These are phyloP conservation scores for Colletotrichum salicis DNA, from an alignment of 2,329 filamentous ascomycete genomes.

Conservation along the genomic window DNA sequence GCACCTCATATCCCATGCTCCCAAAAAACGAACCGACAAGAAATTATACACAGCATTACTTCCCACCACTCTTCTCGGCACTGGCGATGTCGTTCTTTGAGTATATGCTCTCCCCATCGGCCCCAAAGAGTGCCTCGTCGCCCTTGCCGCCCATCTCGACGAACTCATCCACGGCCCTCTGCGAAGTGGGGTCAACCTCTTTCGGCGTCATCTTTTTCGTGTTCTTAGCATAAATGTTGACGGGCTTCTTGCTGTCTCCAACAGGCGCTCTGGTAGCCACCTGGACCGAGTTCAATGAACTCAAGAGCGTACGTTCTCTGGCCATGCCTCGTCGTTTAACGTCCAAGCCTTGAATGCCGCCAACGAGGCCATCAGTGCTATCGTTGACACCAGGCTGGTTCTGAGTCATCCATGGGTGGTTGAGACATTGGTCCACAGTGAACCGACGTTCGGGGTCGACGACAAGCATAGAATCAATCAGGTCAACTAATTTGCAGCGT, in stretches of 20 bases:
- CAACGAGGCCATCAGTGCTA: slow-evolving; percentile 91
- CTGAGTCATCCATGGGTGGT: slow-evolving; percentile 88
- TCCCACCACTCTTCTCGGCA: slow-evolving; percentile 44
- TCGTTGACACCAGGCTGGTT: slow-evolving; percentile 73
- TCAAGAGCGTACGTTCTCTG: slow-evolving; percentile 87
- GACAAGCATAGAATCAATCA: slow-evolving; percentile 95
- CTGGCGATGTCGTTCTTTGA: slow-evolving; percentile 50
- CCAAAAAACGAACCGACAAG: not conserved
- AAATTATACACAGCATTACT: slow-evolving; percentile 2
- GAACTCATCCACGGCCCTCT: slow-evolving; percentile 77
- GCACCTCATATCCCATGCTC: slow-evolving; percentile 2
- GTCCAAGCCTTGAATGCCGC: slow-evolving; percentile 83
- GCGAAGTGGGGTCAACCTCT: slow-evolving; percentile 75
- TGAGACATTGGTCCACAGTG: slow-evolving; percentile 88
- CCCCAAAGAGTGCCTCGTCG: slow-evolving; percentile 79
- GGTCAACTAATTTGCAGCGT: slow-evolving; percentile 67
- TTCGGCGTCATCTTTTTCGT: slow-evolving; percentile 51
- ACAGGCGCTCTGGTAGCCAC: slow-evolving; percentile 59
- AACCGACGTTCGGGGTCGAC: slow-evolving; percentile 86
- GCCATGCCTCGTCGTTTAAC: slow-evolving; percentile 83
- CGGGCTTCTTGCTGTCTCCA: slow-evolving; percentile 59
- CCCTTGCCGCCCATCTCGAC: slow-evolving; percentile 87
- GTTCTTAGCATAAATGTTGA: slow-evolving; percentile 84
- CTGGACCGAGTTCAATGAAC: slow-evolving; percentile 80
- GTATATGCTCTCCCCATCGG: slow-evolving; percentile 67